Evolutionary conservation across 768 basidiomycete genomes (phyloP), one percentile per base, ranked within the genome.

Genomic region (Lactarius evosmus): DNA sequence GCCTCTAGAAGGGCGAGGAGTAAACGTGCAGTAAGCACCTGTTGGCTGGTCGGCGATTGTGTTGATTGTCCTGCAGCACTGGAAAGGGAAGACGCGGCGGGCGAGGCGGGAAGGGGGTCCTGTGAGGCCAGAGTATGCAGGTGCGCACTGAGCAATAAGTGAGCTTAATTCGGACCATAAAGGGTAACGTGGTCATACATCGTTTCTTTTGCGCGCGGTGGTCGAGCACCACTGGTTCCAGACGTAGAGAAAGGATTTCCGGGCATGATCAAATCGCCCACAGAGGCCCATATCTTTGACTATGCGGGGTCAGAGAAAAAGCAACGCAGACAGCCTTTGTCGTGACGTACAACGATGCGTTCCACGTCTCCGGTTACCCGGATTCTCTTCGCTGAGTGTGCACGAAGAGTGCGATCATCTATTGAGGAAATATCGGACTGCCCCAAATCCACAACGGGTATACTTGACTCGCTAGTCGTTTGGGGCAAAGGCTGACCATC

Each of bases 1-100:
- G 82, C 76, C 19, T 75, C 76, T 29, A 93, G 76, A 17, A 93
- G 77, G 22, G 80, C 74, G 52, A 85, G 77, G 14, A 92, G 78
- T 51, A 93, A 76, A 69, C 85, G 80, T 4, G 89, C 88, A 3
- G 83, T 90, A 65, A 89, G 78, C 14, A 91, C 81, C 69, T 91
- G 89, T 69, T 91, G 89, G 30, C 81, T 74, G 6, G 85, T 85
- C 1, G 83, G 83, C 12, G 74, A 72, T n/a, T 73, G 66, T 22
- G 69, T 6, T 1, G 69, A 25, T 12, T 73, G 66, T 12, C 78
- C 69, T 25, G 75, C 50, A 30, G 77, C 63, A n/a, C 79, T 82
- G 6, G 86, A 85, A 32, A 82, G 72, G 58, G 77, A 79, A 9
- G 86, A 84, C 0, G 81, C 76, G 14, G 82, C 78, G 3, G 88